Conservation (phyloP, 345 rosid genomes). For the Clausena lansium region DNA sequence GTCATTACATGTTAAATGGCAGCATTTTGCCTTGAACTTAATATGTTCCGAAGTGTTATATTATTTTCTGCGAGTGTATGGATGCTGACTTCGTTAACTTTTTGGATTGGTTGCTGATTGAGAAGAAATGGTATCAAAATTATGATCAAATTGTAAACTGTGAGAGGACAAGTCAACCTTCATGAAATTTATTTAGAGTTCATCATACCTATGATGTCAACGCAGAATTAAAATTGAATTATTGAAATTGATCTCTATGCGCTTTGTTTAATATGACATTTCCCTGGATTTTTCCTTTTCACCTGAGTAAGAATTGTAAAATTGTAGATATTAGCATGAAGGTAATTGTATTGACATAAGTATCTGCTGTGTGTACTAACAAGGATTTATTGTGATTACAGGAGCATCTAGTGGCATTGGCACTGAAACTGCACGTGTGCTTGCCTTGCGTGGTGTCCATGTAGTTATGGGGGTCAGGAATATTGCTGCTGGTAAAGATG, state of each 20-base stretch:
- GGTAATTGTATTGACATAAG: not conserved
- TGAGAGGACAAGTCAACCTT: not conserved
- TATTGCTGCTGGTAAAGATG: slow-evolving; percentile 27
- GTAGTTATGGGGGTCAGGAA: slow-evolving; percentile 41
- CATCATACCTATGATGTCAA: not conserved
- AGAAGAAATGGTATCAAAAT: not conserved
- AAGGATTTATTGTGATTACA: not conserved
- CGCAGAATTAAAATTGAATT: not conserved
- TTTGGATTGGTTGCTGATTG: not conserved
- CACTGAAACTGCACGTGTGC: slow-evolving; percentile 40
- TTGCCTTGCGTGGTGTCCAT: slow-evolving; percentile 45
- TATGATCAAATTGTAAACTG: not conserved
- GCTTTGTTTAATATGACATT: no score
- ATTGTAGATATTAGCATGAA: no score
- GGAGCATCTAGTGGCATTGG: slow-evolving; percentile 53
- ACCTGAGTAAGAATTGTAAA: no score
- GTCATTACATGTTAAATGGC: not conserved
- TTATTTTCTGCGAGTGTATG: not conserved
- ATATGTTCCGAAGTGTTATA: not conserved
- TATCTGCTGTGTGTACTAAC: not conserved
- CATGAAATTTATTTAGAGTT: not conserved
- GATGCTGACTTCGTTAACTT: not conserved
- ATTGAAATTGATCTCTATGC: no score
- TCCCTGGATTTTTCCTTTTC: no score
- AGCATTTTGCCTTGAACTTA: not conserved